Conservation (phyloP, 1,139 yeast genomes). For the Blastobotrys serpentis region DNA sequence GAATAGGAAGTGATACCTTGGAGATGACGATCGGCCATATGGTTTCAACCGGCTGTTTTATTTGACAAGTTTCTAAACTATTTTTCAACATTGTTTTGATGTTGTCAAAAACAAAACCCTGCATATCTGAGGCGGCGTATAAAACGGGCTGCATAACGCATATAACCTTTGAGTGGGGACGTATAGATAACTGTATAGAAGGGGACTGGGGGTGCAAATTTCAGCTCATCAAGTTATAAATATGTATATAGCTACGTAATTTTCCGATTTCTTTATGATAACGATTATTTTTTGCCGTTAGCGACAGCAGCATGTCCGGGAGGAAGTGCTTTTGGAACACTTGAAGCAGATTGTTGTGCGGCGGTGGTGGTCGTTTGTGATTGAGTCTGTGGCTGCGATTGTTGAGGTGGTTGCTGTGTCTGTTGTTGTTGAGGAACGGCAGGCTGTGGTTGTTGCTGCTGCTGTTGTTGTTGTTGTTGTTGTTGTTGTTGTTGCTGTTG, state of each 20-base stretch:
- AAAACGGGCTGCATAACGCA: too few relatives aligned
- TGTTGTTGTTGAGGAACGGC: constrained; percentile 1
- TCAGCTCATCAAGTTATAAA: constrained; percentile 2
- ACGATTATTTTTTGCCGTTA: constrained; percentile 9
- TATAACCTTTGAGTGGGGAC: too few relatives aligned
- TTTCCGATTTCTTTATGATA: neutral
- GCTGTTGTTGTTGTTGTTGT: neutral
- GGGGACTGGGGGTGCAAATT: neutral
- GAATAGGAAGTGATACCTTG: too few relatives aligned
- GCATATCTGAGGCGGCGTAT: too few relatives aligned
- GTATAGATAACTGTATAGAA: too few relatives aligned
- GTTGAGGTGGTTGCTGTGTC: neutral
- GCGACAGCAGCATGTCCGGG: constrained; percentile 19
- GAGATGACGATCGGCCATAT: too few relatives aligned
- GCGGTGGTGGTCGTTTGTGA: constrained; percentile 6
- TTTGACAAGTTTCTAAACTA: too few relatives aligned
- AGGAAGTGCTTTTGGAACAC: constrained; percentile 40
- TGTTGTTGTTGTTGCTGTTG: constrained; percentile 11
- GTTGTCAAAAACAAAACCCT: too few relatives aligned
- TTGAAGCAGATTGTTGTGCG: constrained; percentile 31
- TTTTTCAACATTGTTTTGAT: too few relatives aligned
- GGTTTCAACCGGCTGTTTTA: too few relatives aligned
- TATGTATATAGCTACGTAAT: constrained; percentile 5
- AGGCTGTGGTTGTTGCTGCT: constrained; percentile 1
- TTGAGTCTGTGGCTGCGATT: neutral